Conservation (phyloP, 495 filamentous ascomycete genomes). For the Jackrogersella minutella region DNA sequence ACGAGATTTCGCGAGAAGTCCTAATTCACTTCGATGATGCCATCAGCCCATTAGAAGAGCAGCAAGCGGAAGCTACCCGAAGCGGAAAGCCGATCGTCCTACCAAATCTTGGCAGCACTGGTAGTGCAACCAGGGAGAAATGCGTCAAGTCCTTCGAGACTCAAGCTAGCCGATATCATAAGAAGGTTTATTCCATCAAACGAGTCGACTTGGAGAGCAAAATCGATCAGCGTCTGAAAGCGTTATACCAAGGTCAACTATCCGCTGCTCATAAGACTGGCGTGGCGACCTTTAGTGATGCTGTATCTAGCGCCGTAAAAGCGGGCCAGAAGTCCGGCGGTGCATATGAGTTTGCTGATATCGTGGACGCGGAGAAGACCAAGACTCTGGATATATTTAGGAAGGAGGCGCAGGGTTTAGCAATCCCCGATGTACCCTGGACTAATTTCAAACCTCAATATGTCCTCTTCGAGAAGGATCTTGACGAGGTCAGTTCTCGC, state of each 20-base stretch:
- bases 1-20: conserved; percentile 91
- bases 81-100: conserved; percentile 76
- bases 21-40: conserved; percentile 82
- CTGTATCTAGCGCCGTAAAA: conserved; percentile 79
- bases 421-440: conserved; percentile 82
- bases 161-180: conserved; percentile 93
- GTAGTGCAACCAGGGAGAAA: conserved; percentile 74
- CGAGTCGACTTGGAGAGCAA: conserved; percentile 83
- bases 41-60: conserved; percentile 85
- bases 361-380: conserved; percentile 83
- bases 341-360: conserved; percentile 92
- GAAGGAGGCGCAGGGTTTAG: conserved; percentile 73
- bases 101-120: conserved; percentile 76
- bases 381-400: conserved; percentile 78
- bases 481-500: conserved; percentile 82
- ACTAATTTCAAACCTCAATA: conserved; percentile 70
- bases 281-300: conserved; percentile 86
- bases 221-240: conserved; percentile 84
- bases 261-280: conserved; percentile 87
- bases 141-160: conserved; percentile 84
- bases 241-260: conserved; percentile 86
- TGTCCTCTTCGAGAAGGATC: conserved; percentile 72
- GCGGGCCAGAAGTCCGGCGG: conserved; percentile 88
- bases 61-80: conserved; percentile 75
- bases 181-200: conserved; percentile 89